Base-by-base conservation (phyloP, 139 green algal genomes). In the Coelastrella sp. region DNA sequence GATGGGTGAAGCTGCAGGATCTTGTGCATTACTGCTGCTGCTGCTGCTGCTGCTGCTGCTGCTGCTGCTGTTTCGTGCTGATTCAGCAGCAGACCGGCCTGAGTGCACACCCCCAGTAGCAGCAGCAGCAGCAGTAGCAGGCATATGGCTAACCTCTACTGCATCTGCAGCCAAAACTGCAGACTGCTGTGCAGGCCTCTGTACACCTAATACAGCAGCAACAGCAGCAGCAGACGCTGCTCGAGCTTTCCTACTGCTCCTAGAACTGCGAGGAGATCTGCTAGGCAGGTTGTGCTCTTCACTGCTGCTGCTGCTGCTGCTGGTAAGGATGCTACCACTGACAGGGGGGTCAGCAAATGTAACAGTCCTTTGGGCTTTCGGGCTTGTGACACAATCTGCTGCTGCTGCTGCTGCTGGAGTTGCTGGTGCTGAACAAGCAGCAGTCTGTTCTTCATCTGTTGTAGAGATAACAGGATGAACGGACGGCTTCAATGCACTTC, bases 261-360 rank as follows among this genome's bases (percentile, higher is more conserved):
- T 47, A 47, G 32, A 47, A 47, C 32, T 47, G 32, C 32, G 32
- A 47, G 32, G 32, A 47, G 32, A 47, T 47, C 32, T 47, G 32
- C 32, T 47, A 47, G 32, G 32, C 32, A 47, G 32, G 32, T 1
- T 47, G 32, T 47, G 32, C 32, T 47, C 32, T 2, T 47, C 54
- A 19, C 77, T 83, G 77, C 77, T 83, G 77, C 77, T 83, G 10
- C 32, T 85, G 57, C 47, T 85, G 57, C 56, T 85, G 57, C 79
- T 68, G 79, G 7, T 58, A 6, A 66, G 13, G 56, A 23, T 68
- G 57, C 57, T 85, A 19, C 58, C 58, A 11, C 79, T 85, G 4
- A 76, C 68, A 3, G 68, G 68, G 4, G 68, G 68, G 17, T 76
- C 68, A 32, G 68, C 68, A 23, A 76, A 76, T 22, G 14, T 76